These are phyloP conservation scores for Xylariaceae sp. DNA, from an alignment of 2,329 filamentous ascomycete genomes.

Conservation along the genomic window DNA sequence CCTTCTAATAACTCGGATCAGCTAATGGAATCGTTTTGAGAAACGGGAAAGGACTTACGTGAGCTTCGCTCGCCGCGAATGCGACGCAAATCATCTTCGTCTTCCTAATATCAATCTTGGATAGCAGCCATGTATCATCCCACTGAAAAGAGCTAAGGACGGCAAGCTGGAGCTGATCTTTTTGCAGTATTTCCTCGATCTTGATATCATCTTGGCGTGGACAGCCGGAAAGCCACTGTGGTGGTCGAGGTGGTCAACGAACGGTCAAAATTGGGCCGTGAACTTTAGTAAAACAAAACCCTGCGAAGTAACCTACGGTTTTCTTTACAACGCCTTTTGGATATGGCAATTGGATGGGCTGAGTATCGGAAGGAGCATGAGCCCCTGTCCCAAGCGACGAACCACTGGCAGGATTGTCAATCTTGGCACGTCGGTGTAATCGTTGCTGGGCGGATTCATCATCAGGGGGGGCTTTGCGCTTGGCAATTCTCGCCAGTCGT, in stretches of 20 bases:
- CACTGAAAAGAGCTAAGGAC: constrained; percentile 84
- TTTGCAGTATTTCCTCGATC: constrained; percentile 71
- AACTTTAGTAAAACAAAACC: too few relatives aligned
- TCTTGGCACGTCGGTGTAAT: constrained; percentile 21
- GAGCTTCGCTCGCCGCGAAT: constrained; percentile 46
- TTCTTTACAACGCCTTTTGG: constrained; percentile 66
- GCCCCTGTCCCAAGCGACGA: neutral
- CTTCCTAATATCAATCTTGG: constrained; percentile 56
- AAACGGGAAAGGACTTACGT: constrained; percentile 38
- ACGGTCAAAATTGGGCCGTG: neutral
- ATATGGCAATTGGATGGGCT: constrained; percentile 34
- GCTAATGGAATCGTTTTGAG: neutral
- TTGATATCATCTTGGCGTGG: constrained; percentile 69
- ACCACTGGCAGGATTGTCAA: constrained; percentile 7
- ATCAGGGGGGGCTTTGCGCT: constrained; percentile 43
- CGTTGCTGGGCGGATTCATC: constrained; percentile 13
- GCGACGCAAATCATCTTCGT: constrained; percentile 60
- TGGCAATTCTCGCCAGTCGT: constrained; percentile 63
- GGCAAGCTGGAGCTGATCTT: constrained; percentile 63
- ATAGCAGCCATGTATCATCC: constrained; percentile 73
- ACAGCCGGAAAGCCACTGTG: constrained; percentile 56
- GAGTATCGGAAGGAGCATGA: neutral
- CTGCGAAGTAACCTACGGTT: constrained; percentile 40
- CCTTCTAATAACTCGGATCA: constrained; percentile 36
- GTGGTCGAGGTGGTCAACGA: neutral